Evolutionary conservation across 371 early-diverging fungal species (phyloP).

Genomic region (Parasitella parasitica): DNA sequence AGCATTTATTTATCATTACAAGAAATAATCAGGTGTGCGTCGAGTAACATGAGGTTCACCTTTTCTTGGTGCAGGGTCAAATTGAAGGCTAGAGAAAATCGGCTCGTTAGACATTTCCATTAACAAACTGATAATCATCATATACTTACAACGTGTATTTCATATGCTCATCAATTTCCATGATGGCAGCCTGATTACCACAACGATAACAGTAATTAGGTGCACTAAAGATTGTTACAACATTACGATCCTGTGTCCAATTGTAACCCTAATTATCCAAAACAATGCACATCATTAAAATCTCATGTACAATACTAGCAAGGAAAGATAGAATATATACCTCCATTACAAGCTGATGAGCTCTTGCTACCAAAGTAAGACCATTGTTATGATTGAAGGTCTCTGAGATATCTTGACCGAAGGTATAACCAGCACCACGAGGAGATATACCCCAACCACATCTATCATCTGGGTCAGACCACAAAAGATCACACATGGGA

Average conservation of each 20-base stretch:
- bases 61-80: conserved; percentile 97
- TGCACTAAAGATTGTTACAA: conserved; percentile 99
- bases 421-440: conserved; percentile 98
- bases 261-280: conserved; percentile 74
- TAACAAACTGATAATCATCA: neutral
- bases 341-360: conserved; percentile 92
- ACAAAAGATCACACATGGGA: conserved; percentile 96
- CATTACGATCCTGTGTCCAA: conserved; percentile 97
- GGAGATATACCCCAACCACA: conserved; percentile 98
- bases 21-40: conserved; percentile 99
- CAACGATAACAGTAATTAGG: conserved; percentile 99
- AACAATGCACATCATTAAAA: neutral
- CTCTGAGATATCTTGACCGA: conserved; percentile 96
- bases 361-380: conserved; percentile 91
- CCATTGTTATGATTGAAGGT: conserved; percentile 98
- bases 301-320: neutral
- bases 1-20: conserved; percentile 60
- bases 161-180: conserved; percentile 92
- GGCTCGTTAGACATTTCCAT: neutral
- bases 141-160: conserved; percentile 87
- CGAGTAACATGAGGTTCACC: conserved; percentile 98
- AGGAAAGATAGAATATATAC: conserved; percentile 9
- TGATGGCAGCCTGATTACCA: conserved; percentile 98
- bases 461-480: conserved; percentile 99
- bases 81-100: conserved; percentile 80